These are phyloP conservation scores for Fusarium sulawesiense DNA, from an alignment of 2,329 filamentous ascomycete species.

Conservation along the genomic window DNA sequence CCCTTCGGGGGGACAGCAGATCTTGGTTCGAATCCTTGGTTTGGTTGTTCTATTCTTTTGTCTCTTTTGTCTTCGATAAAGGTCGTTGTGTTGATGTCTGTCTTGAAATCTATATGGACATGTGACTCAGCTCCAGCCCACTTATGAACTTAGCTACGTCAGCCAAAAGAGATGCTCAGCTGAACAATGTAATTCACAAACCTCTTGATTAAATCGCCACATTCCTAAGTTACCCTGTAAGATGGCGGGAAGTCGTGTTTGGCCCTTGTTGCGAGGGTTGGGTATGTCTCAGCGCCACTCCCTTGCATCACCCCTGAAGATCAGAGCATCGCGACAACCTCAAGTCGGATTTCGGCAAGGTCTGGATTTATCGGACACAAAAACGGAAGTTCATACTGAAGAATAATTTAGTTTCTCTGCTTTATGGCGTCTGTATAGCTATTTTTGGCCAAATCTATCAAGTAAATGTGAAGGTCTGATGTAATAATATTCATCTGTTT, in stretches of 20 bases:
- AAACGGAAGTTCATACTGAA: too few relatives aligned
- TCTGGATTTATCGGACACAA: neutral
- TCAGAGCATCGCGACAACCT: neutral
- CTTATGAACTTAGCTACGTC: neutral
- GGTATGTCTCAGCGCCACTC: constrained; percentile 36
- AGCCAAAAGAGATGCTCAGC: neutral
- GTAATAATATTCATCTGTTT: fast-evolving
- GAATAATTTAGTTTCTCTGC: too few relatives aligned
- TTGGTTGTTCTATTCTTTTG: too few relatives aligned
- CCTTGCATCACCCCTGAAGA: constrained; percentile 26
- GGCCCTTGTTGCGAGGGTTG: constrained; percentile 19
- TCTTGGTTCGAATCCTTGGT: too few relatives aligned
- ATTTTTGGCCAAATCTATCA: too few relatives aligned
- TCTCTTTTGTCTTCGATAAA: neutral
- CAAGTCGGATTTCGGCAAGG: neutral
- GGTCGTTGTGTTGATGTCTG: neutral
- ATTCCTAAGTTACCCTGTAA: constrained; percentile 15
- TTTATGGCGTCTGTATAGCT: too few relatives aligned
- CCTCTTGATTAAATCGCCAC: neutral
- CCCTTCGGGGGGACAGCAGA: too few relatives aligned
- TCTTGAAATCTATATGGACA: neutral
- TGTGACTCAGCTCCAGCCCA: neutral
- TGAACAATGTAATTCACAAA: neutral
- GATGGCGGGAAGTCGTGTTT: neutral
- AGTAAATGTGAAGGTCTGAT: too few relatives aligned